Conservation (phyloP, 140 eudicot genomes). For the Senecio squalidus region DNA sequence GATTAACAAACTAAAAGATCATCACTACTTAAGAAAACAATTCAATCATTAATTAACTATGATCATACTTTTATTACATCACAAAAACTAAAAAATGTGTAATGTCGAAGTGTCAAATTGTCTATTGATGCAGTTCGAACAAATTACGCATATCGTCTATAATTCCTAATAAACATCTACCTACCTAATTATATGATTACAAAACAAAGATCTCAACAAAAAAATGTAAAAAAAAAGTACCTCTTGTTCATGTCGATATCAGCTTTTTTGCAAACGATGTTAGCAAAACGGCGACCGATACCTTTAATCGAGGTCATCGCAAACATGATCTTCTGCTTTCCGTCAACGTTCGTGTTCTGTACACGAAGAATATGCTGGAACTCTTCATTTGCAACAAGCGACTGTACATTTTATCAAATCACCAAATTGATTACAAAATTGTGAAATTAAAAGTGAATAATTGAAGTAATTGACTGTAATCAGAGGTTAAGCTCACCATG, state of each 20-base stretch:
- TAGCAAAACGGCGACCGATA: conserved; percentile 86
- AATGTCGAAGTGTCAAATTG: too few species aligned
- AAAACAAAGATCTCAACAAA: neutral
- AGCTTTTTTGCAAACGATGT: conserved; percentile 82
- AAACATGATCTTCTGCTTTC: conserved; percentile 82
- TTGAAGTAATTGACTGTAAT: too few species aligned
- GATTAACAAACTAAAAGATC: too few species aligned
- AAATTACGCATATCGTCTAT: too few species aligned
- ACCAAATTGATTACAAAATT: too few species aligned
- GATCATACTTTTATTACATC: too few species aligned
- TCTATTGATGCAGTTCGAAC: too few species aligned
- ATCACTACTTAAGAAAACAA: too few species aligned
- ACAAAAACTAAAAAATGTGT: too few species aligned
- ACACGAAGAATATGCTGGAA: conserved; percentile 88
- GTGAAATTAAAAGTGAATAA: too few species aligned
- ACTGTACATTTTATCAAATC: conserved; percentile 22
- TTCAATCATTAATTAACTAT: too few species aligned
- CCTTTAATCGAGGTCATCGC: conserved; percentile 80
- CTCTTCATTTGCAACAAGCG: conserved; percentile 69
- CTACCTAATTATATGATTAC: neutral
- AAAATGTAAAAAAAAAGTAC: conserved; percentile 6
- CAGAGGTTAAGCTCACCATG: too few species aligned
- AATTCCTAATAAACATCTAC: neutral
- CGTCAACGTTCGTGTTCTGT: conserved; percentile 75
- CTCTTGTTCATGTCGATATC: conserved; percentile 89